Conservation (phyloP, 768 basidiomycete genomes). For the Gloeophyllum trabeum region DNA sequence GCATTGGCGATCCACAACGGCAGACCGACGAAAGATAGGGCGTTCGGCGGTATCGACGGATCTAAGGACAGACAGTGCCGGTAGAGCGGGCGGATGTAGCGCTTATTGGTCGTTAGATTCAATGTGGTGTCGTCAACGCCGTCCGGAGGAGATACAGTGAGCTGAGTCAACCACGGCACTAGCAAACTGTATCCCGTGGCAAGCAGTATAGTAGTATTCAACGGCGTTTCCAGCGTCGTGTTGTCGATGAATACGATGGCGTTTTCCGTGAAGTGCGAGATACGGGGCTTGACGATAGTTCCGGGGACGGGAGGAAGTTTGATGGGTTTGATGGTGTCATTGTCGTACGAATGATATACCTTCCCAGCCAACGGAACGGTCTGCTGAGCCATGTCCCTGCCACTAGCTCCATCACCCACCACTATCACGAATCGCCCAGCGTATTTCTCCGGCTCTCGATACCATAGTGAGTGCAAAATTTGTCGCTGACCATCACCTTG, state of each 20-base stretch:
- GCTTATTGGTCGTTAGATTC: conserved; percentile 34
- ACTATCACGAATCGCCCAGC: conserved; percentile 32
- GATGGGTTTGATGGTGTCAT: conserved; percentile 2
- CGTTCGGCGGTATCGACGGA: conserved; percentile 32
- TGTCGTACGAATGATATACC: conserved; percentile 27
- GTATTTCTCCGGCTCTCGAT: conserved; percentile 34
- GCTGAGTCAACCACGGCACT: conserved; percentile 31
- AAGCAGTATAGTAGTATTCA: conserved; percentile 29
- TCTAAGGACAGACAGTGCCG: conserved; percentile 41
- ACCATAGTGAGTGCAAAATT: conserved; percentile 43
- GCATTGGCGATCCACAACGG: conserved; percentile 36
- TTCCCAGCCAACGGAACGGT: conserved; percentile 24
- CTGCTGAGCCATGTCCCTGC: conserved; percentile 35
- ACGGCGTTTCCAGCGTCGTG: conserved; percentile 23
- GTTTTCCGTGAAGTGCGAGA: conserved; percentile 34
- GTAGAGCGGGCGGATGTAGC: conserved; percentile 45
- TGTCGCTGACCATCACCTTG: conserved; percentile 19
- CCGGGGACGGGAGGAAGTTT: conserved; percentile 6
- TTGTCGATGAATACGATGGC: conserved; percentile 38
- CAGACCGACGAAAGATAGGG: conserved; percentile 44
- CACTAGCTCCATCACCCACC: conserved; percentile 35
- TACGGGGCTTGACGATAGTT: conserved; percentile 23
- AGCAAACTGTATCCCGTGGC: conserved; percentile 45
- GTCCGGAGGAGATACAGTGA: not conserved
- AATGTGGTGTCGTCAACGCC: conserved; percentile 11